These are phyloP conservation scores for Phytophthora meadii DNA, from an alignment of 352 stramenopile species.

Conservation along the genomic window DNA sequence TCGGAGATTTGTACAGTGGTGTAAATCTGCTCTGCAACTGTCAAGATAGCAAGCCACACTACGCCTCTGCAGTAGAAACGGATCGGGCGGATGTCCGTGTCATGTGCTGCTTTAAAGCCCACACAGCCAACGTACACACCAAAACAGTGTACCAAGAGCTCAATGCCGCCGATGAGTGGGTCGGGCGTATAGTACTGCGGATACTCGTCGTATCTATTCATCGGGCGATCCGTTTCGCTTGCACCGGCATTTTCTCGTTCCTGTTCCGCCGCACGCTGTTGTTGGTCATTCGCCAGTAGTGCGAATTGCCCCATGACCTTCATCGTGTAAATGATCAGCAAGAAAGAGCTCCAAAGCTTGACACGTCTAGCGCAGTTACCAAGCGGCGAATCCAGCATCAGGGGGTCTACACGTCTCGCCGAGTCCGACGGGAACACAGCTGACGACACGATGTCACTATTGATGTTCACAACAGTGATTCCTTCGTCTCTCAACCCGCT, in stretches of 20 bases:
- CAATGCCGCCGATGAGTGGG: conserved; percentile 66
- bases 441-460: conserved; percentile 83
- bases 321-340: conserved; percentile 92
- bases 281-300: conserved; percentile 82
- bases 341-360: conserved; percentile 89
- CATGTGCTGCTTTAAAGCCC: conserved; percentile 87
- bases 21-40: conserved; percentile 82
- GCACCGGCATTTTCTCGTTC: conserved; percentile 35
- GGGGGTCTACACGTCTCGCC: conserved; percentile 76
- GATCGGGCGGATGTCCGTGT: conserved; percentile 87
- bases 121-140: conserved; percentile 88
- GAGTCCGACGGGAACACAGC: conserved; percentile 88
- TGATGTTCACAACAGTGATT: conserved; percentile 79
- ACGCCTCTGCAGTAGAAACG: conserved; percentile 85
- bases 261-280: conserved; percentile 52
- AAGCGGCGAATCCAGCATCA: conserved; percentile 87
- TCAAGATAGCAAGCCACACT: conserved; percentile 81
- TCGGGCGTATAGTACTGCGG: conserved; percentile 84
- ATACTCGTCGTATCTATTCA: conserved; percentile 78
- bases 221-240: conserved; percentile 41
- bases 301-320: conserved; percentile 90
- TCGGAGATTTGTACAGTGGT: conserved; percentile 83
- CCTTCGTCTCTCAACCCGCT: conserved; percentile 47
- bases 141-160: conserved; percentile 82
- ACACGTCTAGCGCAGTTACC: conserved; percentile 84